Base-by-base conservation (phyloP, 768 basidiomycete species). In the Scleroderma citrinum region DNA sequence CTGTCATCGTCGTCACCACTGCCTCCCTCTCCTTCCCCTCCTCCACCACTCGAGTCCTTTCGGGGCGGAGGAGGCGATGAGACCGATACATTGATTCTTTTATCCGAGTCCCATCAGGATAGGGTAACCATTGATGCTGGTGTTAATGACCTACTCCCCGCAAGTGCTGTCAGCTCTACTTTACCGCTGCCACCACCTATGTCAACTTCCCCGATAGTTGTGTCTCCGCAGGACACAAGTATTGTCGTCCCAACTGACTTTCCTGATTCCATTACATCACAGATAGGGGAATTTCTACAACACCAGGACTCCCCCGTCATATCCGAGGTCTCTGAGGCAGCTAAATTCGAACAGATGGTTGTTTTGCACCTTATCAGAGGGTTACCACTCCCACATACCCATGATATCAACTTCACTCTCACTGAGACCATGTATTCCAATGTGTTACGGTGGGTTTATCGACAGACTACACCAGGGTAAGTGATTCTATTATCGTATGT, bases 401-500 rank as follows among this genome's bases (percentile, higher is more conserved):
- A 63, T 24, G 13, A 29, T 8, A 47, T 66, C n/a, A 56, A 58
- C 8, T 61, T 73, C 50, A 43, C 47, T 23, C 57, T 75, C 47
- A 54, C 56, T 21, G 61, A 70, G 20, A 48, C 52, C 13, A 53
- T 62, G 6, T 64, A 59, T 53, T 21, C 58, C 34, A 52, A 55
- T 24, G 46, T 73, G n/a, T 57, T 51, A 12, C 56, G 57, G 41
- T 78, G 76, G 76, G 64, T 61, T 5, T 65, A 69, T 41, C 64
- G 72, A 46, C 57, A 38, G 49, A 44, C 4, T 7, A 17, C 42
- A 13, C 55, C 56, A 31, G 50, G 53, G 76, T 75, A 52, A 23
- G 72, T 70, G 26, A 16, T 44, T 29, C 21, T 19, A 44, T 36
- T 13, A 50, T 40, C 20, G 7, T 24, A 10, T 7, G n/a, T 29